phyloP scores from a whole-genome alignment of 306 rosid species.

The Canavalia ensiformis region DNA sequence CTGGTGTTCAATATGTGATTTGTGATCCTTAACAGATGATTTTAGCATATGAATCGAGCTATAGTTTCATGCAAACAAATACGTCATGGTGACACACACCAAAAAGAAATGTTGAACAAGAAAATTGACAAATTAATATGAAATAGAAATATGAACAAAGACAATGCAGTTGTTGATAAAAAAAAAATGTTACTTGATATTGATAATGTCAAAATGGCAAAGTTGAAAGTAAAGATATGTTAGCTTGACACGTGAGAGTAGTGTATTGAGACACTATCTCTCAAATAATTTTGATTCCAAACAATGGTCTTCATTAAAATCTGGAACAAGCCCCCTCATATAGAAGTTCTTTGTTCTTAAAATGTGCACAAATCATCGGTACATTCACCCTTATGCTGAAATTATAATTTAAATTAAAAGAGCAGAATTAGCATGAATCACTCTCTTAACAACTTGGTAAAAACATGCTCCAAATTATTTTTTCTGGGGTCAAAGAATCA shows the following conservation, averaged over 20 bases:
- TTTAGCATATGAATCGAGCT: neutral
- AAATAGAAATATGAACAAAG: constrained; percentile 2
- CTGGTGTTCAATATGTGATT: constrained; percentile 3
- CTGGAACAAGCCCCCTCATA: constrained; percentile 5
- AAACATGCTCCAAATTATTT: neutral
- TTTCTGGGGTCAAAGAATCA: neutral
- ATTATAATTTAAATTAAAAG: neutral
- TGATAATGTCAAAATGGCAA: neutral
- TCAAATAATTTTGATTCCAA: neutral
- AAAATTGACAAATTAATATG: neutral
- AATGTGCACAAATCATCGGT: constrained; percentile 2
- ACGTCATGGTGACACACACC: neutral
- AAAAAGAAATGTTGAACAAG: neutral
- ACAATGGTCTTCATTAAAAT: constrained; percentile 1
- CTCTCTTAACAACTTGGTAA: neutral
- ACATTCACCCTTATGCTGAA: neutral
- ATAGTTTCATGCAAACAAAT: neutral
- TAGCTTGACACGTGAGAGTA: neutral
- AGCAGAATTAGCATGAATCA: neutral
- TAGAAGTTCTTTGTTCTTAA: neutral
- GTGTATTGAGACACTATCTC: neutral
- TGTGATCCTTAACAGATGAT: neutral
- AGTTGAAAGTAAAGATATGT: constrained; percentile 19
- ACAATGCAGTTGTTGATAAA: neutral
- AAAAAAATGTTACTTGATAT: neutral